These are phyloP conservation scores for Cercophora scortea DNA, from an alignment of 495 filamentous ascomycete species.

Conservation along the genomic window DNA sequence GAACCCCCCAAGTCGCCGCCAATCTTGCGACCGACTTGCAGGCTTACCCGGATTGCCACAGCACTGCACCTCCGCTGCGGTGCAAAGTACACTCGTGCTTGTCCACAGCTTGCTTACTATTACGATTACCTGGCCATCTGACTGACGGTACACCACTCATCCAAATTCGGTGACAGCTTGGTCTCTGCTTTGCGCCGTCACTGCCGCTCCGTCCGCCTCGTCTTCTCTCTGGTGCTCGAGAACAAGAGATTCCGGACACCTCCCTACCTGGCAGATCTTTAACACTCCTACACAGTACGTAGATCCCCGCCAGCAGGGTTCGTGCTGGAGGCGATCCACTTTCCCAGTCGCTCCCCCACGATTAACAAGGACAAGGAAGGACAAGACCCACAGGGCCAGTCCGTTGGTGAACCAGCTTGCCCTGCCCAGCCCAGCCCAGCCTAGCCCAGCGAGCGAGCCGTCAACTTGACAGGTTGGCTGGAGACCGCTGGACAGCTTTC, in stretches of 20 bases:
- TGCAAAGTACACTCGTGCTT: background rate
- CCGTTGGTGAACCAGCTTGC: background rate
- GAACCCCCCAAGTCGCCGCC: constrained; percentile 17
- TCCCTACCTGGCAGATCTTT: constrained; percentile 7
- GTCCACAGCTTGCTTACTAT: background rate
- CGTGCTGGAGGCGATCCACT: constrained; percentile 10
- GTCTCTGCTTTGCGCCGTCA: background rate
- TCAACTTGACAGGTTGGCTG: too few species aligned
- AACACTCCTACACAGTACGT: too few species aligned
- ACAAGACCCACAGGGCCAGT: background rate
- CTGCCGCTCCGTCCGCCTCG: background rate
- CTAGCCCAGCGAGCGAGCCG: too few species aligned
- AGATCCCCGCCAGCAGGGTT: constrained; percentile 16
- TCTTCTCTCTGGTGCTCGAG: background rate
- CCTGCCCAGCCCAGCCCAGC: background rate
- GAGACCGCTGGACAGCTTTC: too few species aligned
- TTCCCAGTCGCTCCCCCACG: constrained; percentile 7
- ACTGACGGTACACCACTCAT: background rate
- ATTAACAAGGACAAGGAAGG: background rate
- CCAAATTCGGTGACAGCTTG: background rate
- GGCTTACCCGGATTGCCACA: constrained; percentile 14
- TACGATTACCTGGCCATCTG: too few species aligned
- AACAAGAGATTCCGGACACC: background rate
- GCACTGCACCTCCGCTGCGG: background rate
- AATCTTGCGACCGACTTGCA: constrained; percentile 14